These are phyloP conservation scores for Juglanconis oblonga DNA, from an alignment of 2,329 filamentous ascomycete genomes.

Conservation along the genomic window DNA sequence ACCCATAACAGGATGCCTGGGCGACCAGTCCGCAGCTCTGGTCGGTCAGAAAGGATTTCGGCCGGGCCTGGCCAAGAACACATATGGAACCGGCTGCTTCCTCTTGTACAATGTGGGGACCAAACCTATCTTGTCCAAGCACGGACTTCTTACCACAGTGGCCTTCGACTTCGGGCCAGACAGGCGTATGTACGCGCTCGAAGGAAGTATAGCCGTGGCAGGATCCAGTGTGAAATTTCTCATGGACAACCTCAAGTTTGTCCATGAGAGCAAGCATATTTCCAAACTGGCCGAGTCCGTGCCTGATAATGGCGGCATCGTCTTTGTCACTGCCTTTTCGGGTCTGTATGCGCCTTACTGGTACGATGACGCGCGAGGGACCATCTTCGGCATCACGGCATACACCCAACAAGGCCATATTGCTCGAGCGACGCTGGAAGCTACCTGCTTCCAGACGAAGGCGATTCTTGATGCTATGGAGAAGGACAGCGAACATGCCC, in stretches of 20 bases:
- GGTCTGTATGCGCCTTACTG: slow-evolving; percentile 81
- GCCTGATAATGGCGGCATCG: slow-evolving; percentile 69
- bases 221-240: slow-evolving; percentile 73
- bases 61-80: slow-evolving; percentile 78
- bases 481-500: slow-evolving; percentile 70
- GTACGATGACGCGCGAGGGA: slow-evolving; percentile 80
- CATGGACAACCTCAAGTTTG: slow-evolving; percentile 55
- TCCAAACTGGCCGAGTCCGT: slow-evolving; percentile 46
- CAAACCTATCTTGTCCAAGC: slow-evolving; percentile 74
- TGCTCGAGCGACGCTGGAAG: slow-evolving; percentile 75
- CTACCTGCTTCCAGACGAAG: slow-evolving; percentile 80
- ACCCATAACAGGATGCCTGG: slow-evolving; percentile 73
- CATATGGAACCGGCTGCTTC: slow-evolving; percentile 84
- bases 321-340: slow-evolving; percentile 78
- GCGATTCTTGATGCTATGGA: slow-evolving; percentile 80
- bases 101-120: slow-evolving; percentile 78
- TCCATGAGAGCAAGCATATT: slow-evolving; percentile 44
- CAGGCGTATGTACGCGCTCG: slow-evolving; percentile 70
- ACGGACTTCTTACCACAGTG: slow-evolving; percentile 74
- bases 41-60: slow-evolving; percentile 78
- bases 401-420: slow-evolving; percentile 76
- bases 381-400: slow-evolving; percentile 75
- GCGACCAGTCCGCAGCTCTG: slow-evolving; percentile 77
- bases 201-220: slow-evolving; percentile 74
- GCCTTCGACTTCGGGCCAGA: slow-evolving; percentile 70